Evolutionary conservation across 331 rosid species (phyloP), one percentile per base, ranked within the genome.

Genomic region (Prunus yedoensis): DNA sequence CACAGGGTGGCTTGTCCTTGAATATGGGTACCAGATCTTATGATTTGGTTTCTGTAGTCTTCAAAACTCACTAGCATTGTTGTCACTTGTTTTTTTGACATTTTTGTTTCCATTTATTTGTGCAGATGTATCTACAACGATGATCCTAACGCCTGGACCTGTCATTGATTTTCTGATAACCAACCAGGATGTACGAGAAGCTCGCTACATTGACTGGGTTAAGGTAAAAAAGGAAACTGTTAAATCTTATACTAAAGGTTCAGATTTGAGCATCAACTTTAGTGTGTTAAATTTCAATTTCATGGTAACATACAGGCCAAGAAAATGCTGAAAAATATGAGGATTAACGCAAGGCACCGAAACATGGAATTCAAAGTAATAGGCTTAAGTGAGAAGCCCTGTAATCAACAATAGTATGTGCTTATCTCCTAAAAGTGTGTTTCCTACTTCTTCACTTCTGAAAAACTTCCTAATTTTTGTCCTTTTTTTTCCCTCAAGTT

Each of bases 321-420:
- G 83, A 86, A 58, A 79, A 83, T 89, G 93, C 90, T 94, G 62
- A 92, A 86, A 83, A 92, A 92, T 80, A 84, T 92, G 80, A 89
- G 96, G 86, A 83, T 94, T 67, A 88, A 57, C 59, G 76, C 97
- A 35, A 78, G 74, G 32, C 97, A 90, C 73, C 80, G 86, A 32
- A 84, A 85, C 74, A 79, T 78, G 80, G 93, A 91, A 76, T 91
- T 76, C 77, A 94, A 90, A 82, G 89, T 94, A 65, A 81, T 83
- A 66, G 95, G 99, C 82, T 68, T 94, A 79, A 94, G 96, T 71
- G 99, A 92, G 67, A 91, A 85, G 84, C 95, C 99, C 20, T 91
- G 97, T 88, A 90, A 83, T 85, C 89, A 86, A 79, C 97, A 86
- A 81, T 83, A 18, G 98, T 94, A 88, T 76, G 96, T 74, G 54